phyloP scores from a whole-genome alignment of 2,329 filamentous ascomycete genomes.

The Pyrenochaeta sp. region DNA sequence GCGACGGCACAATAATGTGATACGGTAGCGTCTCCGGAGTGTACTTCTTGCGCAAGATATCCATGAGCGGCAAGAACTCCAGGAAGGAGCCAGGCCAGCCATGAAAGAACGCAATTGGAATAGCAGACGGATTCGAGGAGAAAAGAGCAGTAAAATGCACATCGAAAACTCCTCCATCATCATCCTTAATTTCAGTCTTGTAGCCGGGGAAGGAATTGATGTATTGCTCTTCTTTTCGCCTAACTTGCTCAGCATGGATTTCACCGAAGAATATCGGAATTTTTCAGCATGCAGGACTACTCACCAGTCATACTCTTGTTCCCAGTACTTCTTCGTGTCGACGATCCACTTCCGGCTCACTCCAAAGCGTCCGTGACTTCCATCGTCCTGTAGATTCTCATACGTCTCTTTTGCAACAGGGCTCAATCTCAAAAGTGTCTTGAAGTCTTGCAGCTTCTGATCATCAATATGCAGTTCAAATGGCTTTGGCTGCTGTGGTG shows the following conservation, averaged over 20 bases:
- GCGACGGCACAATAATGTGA: constrained; percentile 63
- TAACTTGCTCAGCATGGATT: constrained; percentile 8
- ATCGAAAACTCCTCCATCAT: constrained; percentile 44
- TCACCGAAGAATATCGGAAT: background rate
- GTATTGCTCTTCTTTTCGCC: constrained; percentile 49
- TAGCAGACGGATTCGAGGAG: constrained; percentile 58
- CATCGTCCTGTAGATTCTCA: constrained; percentile 36
- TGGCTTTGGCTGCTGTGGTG: constrained; percentile 21
- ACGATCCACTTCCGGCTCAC: constrained; percentile 41
- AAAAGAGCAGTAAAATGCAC: constrained; percentile 65
- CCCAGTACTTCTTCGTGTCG: constrained; percentile 39
- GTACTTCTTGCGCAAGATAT: constrained; percentile 57
- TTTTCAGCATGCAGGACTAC: background rate
- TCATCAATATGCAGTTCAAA: constrained; percentile 39
- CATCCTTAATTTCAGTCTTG: constrained; percentile 52
- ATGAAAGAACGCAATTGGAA: constrained; percentile 61
- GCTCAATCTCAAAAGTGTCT: constrained; percentile 34
- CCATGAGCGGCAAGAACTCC: constrained; percentile 63
- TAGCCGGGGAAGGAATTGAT: constrained; percentile 63
- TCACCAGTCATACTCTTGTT: constrained; percentile 46
- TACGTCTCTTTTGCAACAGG: constrained; percentile 42
- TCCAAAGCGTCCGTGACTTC: constrained; percentile 36
- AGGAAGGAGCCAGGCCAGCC: constrained; percentile 64
- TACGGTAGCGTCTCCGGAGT: constrained; percentile 61
- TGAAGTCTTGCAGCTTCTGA: constrained; percentile 38